Conservation (phyloP, 345 rosid species). For the Ricinus communis region DNA sequence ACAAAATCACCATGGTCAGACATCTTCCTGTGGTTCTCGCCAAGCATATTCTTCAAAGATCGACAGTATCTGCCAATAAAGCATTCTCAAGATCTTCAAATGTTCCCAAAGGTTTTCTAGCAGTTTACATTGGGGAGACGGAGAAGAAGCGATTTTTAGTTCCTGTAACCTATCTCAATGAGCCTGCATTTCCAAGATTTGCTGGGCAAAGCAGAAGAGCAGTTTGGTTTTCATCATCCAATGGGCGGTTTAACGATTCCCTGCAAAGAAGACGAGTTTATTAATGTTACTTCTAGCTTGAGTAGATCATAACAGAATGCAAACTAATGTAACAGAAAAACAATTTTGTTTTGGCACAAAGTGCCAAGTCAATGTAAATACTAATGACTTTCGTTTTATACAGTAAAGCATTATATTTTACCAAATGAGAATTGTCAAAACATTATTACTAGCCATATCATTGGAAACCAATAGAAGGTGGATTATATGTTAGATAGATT, state of each 20-base stretch:
- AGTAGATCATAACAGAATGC: conserved; percentile 3
- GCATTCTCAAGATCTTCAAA: background rate
- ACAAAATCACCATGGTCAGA: background rate
- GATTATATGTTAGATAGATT: too few species aligned
- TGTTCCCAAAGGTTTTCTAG: conserved; percentile 7
- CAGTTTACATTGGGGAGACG: conserved; percentile 16
- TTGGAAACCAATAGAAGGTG: too few species aligned
- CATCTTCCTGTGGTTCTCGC: background rate
- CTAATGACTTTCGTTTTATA: background rate
- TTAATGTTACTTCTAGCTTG: conserved; percentile 25
- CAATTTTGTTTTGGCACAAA: background rate
- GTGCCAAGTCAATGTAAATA: conserved; percentile 6
- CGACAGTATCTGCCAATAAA: background rate
- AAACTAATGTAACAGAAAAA: background rate
- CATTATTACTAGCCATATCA: too few species aligned
- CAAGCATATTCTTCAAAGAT: background rate
- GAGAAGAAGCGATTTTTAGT: conserved; percentile 16
- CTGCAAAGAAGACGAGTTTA: conserved; percentile 10
- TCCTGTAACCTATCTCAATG: conserved; percentile 15
- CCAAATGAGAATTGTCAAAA: background rate
- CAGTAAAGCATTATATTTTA: background rate
- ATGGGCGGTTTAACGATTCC: conserved; percentile 20
- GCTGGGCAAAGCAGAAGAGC: conserved; percentile 12
- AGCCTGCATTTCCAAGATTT: conserved; percentile 7
- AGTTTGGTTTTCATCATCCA: conserved; percentile 22